Percentiles rank a stretch among this genome's conserved stretches.
These are phyloP conservation scores for Eustoma russellianum DNA, from an alignment of 257 asterid genomes.

Conservation along the genomic window DNA sequence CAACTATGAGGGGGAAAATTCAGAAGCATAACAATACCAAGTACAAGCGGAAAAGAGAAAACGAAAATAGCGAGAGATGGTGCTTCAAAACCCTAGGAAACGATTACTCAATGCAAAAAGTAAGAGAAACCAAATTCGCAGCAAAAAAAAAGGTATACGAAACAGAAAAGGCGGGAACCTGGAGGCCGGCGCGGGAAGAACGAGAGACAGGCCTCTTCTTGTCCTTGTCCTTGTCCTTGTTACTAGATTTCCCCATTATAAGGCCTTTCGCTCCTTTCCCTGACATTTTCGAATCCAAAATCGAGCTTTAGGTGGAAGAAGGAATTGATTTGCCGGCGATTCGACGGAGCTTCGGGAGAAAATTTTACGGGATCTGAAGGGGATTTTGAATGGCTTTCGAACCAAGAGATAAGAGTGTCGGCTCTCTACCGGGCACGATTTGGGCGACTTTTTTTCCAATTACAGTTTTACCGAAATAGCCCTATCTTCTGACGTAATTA, in stretches of 20 bases:
- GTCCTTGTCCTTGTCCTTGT: constrained; percentile 17
- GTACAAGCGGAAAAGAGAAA: too few species aligned
- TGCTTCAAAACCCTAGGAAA: background rate
- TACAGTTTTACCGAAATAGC: background rate
- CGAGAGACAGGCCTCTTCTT: constrained; percentile 31
- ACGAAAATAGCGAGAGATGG: background rate
- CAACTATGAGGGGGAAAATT: too few species aligned
- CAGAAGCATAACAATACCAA: too few species aligned
- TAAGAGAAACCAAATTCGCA: background rate
- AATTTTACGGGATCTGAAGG: constrained; percentile 6
- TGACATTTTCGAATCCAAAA: constrained; percentile 14
- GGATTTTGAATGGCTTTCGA: too few species aligned
- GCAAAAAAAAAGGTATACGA: background rate
- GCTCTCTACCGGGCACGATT: constrained; percentile 1
- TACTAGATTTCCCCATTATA: constrained; percentile 16
- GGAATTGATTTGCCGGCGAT: background rate
- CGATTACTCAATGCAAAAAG: background rate
- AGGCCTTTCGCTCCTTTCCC: constrained; percentile 30
- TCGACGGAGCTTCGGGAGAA: background rate
- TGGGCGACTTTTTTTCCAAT: background rate
- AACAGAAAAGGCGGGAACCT: constrained; percentile 8
- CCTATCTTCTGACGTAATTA: background rate
- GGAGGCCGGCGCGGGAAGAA: constrained; percentile 30
- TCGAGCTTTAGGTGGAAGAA: background rate
- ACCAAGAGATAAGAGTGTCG: too few species aligned